phyloP scores from a whole-genome alignment of 139 green algal species.

The Coelastrella sp. region DNA sequence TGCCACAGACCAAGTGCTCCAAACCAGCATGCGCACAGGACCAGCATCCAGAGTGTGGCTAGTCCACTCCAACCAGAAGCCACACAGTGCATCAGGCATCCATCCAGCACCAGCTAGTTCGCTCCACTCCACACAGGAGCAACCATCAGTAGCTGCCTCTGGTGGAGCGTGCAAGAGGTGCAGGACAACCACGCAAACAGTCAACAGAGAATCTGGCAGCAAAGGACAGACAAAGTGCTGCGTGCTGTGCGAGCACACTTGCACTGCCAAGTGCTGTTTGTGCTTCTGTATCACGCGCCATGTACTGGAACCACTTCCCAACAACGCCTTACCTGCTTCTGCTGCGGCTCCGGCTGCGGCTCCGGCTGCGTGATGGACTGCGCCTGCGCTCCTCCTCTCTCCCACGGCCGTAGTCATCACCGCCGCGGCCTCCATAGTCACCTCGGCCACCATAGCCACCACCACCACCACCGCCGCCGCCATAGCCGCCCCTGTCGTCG shows the following conservation, averaged over 20 bases:
- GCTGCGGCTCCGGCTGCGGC: conserved; percentile 26
- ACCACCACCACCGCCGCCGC: conserved; percentile 2
- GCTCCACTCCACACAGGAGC: neutral
- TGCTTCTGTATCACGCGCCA: too few species aligned
- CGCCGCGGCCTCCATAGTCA: neutral
- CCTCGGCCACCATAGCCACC: neutral
- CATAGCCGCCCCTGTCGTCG: conserved; percentile 2
- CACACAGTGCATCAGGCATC: neutral
- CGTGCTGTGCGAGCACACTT: too few species aligned
- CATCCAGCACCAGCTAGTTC: neutral
- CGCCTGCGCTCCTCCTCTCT: neutral
- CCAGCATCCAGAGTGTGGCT: neutral
- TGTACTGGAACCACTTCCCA: too few species aligned
- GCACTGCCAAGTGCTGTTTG: too few species aligned
- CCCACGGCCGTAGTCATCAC: conserved; percentile 19
- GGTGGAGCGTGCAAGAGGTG: neutral
- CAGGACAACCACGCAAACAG: neutral
- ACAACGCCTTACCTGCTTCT: neutral
- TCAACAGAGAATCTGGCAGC: neutral
- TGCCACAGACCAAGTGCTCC: neutral
- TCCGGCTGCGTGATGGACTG: neutral
- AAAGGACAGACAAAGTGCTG: too few species aligned
- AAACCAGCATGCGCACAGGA: neutral
- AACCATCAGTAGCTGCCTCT: neutral
- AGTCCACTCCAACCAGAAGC: neutral